Percentiles rank a stretch among this genome's conserved stretches.
phyloP scores from a whole-genome alignment of 805 yeast species.

The Lachancea meyersii region DNA sequence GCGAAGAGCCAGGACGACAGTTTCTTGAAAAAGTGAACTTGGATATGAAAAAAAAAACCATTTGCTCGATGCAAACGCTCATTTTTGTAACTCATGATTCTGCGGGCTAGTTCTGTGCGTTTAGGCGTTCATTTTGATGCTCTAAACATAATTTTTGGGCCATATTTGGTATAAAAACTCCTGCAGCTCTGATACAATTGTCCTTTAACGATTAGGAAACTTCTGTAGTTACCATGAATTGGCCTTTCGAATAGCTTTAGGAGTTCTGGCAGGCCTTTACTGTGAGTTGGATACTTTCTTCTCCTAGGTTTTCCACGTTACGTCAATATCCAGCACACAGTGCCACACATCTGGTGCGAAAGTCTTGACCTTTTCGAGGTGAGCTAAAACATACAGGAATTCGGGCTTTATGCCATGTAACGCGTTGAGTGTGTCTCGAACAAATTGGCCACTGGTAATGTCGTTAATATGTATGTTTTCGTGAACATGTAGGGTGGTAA shows the following conservation, averaged over 20 bases:
- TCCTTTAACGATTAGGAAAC: neutral
- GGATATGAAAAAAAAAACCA: neutral
- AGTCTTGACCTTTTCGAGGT: conserved; percentile 65
- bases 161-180: too few species aligned
- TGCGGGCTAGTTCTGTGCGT: too few species aligned
- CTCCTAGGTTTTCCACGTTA: too few species aligned
- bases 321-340: conserved; percentile 44
- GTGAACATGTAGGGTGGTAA: conserved; percentile 55
- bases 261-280: too few species aligned
- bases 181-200: too few species aligned
- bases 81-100: too few species aligned
- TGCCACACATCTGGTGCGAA: conserved; percentile 89
- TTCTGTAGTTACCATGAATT: too few species aligned
- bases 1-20: neutral
- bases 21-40: neutral
- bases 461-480: conserved; percentile 55
- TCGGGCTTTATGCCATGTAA: conserved; percentile 6
- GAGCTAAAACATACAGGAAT: conserved; percentile 20
- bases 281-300: too few species aligned
- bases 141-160: too few species aligned
- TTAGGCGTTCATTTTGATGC: too few species aligned
- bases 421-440: conserved; percentile 3
- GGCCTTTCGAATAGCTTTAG: too few species aligned
- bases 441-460: conserved; percentile 27
- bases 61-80: too few species aligned